phyloP scores from a whole-genome alignment of 2,329 filamentous ascomycete species.

The Oidium heveae region DNA sequence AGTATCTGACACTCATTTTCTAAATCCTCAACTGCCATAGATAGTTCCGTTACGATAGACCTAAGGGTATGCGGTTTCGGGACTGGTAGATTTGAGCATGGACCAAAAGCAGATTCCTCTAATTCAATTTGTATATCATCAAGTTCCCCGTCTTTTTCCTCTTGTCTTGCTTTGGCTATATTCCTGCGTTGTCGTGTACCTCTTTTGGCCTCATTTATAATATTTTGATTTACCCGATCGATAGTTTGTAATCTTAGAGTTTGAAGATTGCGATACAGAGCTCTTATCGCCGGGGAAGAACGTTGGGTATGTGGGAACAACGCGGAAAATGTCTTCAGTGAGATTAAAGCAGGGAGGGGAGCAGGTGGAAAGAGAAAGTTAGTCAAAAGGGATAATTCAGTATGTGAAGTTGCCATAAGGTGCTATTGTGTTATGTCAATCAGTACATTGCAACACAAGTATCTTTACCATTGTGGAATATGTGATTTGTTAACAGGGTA shows the following conservation, averaged over 20 bases:
- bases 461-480: too few species aligned
- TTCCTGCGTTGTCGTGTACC: slow-evolving; percentile 32
- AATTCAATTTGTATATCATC: slow-evolving; percentile 38
- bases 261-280: slow-evolving; percentile 57
- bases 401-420: slow-evolving; percentile 34
- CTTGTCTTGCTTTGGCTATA: slow-evolving; percentile 26
- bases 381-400: slow-evolving; percentile 48
- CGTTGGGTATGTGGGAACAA: slow-evolving; percentile 39
- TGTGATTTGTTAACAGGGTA: too few species aligned
- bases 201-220: slow-evolving; percentile 35
- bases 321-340: slow-evolving; percentile 48
- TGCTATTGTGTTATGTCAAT: too few species aligned
- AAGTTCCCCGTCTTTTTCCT: slow-evolving; percentile 21
- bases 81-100: slow-evolving; percentile 19
- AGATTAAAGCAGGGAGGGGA: slow-evolving; percentile 45
- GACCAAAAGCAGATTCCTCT: slow-evolving; percentile 33
- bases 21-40: slow-evolving; percentile 36
- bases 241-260: slow-evolving; percentile 43
- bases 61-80: slow-evolving; percentile 31
- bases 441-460: too few species aligned
- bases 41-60: slow-evolving; percentile 43
- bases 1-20: slow-evolving; percentile 41
- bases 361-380: slow-evolving; percentile 60
- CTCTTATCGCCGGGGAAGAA: slow-evolving; percentile 11
- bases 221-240: slow-evolving; percentile 38